Evolutionary conservation across 1,284 basidiomycete genomes (phyloP).

Genomic region (Rhodotorula sp.): DNA sequence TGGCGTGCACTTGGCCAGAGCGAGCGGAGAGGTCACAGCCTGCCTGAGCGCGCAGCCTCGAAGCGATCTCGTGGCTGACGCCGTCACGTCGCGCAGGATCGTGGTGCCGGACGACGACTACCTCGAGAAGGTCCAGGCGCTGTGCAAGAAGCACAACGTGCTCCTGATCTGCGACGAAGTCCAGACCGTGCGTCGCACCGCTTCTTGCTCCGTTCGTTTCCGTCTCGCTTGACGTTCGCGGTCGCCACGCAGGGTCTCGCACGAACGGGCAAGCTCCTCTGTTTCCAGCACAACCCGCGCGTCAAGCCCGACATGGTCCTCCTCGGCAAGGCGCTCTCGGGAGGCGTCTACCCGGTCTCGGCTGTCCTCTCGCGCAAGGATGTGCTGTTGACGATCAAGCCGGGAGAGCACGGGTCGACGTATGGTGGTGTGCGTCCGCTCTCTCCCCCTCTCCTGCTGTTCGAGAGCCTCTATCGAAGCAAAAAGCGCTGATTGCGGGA

Average conservation of each 20-base stretch:
- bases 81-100: constrained; percentile 56
- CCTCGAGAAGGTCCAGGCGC: constrained; percentile 67
- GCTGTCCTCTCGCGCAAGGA: constrained; percentile 86
- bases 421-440: constrained; percentile 52
- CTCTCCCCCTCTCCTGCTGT: constrained; percentile 59
- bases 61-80: not conserved
- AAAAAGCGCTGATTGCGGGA: constrained; percentile 60
- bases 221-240: constrained; percentile 40
- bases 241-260: constrained; percentile 63
- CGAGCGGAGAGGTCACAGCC: not conserved
- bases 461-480: constrained; percentile 51
- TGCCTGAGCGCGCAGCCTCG: not conserved
- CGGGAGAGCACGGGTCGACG: constrained; percentile 72
- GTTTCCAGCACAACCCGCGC: constrained; percentile 75
- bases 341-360: constrained; percentile 83
- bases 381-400: constrained; percentile 90
- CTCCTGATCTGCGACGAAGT: constrained; percentile 97
- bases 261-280: constrained; percentile 79
- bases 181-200: constrained; percentile 67
- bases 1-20: too few relatives aligned
- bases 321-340: constrained; percentile 92
- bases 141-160: constrained; percentile 93
- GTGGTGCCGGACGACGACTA: constrained; percentile 91
- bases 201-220: not conserved
- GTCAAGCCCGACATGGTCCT: constrained; percentile 90